These are phyloP conservation scores for Fusarium sp. DNA, from an alignment of 2,329 filamentous ascomycete species.

Conservation along the genomic window DNA sequence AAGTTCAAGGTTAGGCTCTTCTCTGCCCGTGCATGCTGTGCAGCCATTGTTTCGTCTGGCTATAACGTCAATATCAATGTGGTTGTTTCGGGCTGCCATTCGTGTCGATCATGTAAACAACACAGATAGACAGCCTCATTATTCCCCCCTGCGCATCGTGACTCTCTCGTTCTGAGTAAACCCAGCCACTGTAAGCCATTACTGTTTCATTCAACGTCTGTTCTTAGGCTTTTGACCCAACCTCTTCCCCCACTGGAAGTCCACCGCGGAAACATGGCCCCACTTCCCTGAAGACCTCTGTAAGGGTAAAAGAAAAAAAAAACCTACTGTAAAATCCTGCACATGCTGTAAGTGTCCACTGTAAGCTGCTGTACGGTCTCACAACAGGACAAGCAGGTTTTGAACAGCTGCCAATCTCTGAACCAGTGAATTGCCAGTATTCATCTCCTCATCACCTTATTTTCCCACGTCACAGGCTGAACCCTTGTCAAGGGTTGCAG, in stretches of 20 bases:
- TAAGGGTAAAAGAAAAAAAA: not conserved
- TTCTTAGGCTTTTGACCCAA: not conserved
- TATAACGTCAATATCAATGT: not conserved
- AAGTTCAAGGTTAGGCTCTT: not conserved
- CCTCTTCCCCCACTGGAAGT: conserved; percentile 6
- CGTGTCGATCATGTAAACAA: conserved; percentile 20
- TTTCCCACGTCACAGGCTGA: conserved; percentile 21
- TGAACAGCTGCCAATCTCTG: conserved; percentile 2
- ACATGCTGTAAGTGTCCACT: conserved; percentile 22
- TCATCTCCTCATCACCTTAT: conserved; percentile 15
- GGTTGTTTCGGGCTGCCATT: conserved; percentile 10
- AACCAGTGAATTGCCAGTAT: conserved; percentile 12
- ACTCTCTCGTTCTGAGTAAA: conserved; percentile 3
- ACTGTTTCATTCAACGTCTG: conserved; percentile 2
- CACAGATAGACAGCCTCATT: conserved; percentile 6
- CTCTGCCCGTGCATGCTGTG: not conserved
- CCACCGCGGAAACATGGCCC: not conserved
- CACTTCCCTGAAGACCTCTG: conserved; percentile 22
- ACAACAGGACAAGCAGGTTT: conserved; percentile 17
- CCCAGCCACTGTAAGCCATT: conserved; percentile 12
- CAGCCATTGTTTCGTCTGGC: conserved; percentile 2
- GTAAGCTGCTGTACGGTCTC: conserved; percentile 13
- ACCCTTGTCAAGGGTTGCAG: conserved; percentile 15
- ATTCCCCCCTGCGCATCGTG: conserved; percentile 15
- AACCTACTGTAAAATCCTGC: not conserved